Evolutionary conservation across 2,329 filamentous ascomycete genomes (phyloP).

Genomic region (Purpureocillium takamizusanense): DNA sequence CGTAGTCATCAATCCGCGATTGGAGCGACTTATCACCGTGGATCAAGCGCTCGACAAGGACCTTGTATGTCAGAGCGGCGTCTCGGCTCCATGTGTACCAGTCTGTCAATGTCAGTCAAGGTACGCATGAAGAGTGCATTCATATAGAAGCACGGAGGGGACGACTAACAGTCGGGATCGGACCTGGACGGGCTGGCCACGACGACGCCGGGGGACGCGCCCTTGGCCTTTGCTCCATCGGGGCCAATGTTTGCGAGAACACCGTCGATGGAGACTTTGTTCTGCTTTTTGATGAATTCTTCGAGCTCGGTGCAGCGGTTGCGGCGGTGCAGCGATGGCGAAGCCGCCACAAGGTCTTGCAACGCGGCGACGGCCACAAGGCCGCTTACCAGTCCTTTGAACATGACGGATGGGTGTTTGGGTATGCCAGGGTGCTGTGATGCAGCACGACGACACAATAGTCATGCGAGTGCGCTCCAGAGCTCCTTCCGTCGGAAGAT

Average conservation of each 20-base stretch:
- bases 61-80: constrained; percentile 60
- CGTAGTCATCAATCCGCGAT: constrained; percentile 54
- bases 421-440: too few species aligned
- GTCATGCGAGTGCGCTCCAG: too few species aligned
- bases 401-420: background rate
- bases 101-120: constrained; percentile 37
- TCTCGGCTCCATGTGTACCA: constrained; percentile 74
- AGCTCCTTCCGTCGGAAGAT: too few species aligned
- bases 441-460: too few species aligned
- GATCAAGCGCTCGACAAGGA: constrained; percentile 54
- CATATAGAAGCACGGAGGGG: background rate
- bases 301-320: background rate
- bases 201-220: constrained; percentile 39
- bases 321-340: constrained; percentile 13
- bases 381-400: constrained; percentile 1
- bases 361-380: constrained; percentile 2
- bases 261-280: constrained; percentile 9
- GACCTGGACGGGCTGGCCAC: constrained; percentile 43
- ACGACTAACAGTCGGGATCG: constrained; percentile 42
- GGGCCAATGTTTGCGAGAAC: constrained; percentile 41
- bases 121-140: too few species aligned
- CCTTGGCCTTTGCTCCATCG: constrained; percentile 35
- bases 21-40: constrained; percentile 50
- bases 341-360: background rate
- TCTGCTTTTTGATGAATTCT: constrained; percentile 11